Conservation (phyloP, 257 asterid species). For the Solanum clarkiae region DNA sequence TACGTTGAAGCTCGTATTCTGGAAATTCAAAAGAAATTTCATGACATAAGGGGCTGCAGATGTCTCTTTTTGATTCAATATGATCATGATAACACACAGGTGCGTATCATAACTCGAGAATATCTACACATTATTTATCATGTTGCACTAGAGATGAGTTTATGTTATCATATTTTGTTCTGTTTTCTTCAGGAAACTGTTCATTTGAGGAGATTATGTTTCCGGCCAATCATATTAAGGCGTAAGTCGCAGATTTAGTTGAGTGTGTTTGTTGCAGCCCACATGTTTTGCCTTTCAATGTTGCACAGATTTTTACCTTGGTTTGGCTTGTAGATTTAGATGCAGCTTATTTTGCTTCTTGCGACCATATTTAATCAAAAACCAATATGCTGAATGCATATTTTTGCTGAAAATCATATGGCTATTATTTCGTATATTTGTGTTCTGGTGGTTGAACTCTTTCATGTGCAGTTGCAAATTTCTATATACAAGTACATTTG, state of each 20-base stretch:
- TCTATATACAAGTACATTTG: too few species aligned
- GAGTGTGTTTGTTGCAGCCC: neutral
- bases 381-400: neutral
- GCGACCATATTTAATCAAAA: neutral
- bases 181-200: conserved; percentile 54
- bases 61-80: conserved; percentile 70
- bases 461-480: neutral
- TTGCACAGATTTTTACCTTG: neutral
- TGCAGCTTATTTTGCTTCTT: neutral
- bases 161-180: neutral
- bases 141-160: neutral
- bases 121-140: neutral
- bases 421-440: neutral
- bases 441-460: neutral
- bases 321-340: neutral
- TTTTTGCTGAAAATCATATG: neutral
- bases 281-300: neutral
- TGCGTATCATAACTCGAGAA: conserved; percentile 4
- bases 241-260: neutral
- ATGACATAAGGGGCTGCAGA: conserved; percentile 95
- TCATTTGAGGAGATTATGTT: conserved; percentile 67
- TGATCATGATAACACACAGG: conserved; percentile 58
- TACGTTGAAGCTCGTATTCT: conserved; percentile 67
- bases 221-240: conserved; percentile 39
- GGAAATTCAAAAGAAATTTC: conserved; percentile 62